Base-by-base conservation (phyloP, 2,329 filamentous ascomycete species). In the Aspergillus sp. region DNA sequence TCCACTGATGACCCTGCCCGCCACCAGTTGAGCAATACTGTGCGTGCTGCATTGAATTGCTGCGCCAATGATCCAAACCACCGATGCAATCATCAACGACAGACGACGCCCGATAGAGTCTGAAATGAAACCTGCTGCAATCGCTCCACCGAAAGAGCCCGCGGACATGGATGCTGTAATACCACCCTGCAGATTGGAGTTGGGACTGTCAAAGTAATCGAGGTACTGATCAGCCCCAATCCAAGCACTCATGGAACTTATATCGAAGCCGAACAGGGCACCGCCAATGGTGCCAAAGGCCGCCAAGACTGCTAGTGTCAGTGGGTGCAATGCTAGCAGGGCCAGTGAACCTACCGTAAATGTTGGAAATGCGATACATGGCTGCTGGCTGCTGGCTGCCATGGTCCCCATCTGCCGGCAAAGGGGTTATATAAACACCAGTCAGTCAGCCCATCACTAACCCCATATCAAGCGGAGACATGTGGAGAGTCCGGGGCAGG, bases 141-240 rank as follows among this genome's bases (percentile, higher is more conserved):
- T 65, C 38, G 83, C 78, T 50, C 82, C 83, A 27, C 83, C 64
- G 70, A 81, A 86, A 0, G 83, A 86, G 32, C 84, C 84, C 45
- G 76, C 83, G 26, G 83, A 79, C 81, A 87, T 87, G 42, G 81
- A 72, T 26, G 84, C 82, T 0, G 80, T 83, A 58, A 87, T 86
- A 44, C 64, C 65, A 10, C 65, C 65, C 49, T 68, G 65, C 5
- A 68, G 53, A 42, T 66, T 57, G 2, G 64, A 66, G 45, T 67
- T 51, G 0, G 49, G 73, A 53, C 73, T 65, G 53, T 76, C 72
- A 61, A 80, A 80, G 58, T 77, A 80, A 54, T 77, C 76, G 40
- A 69, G 67, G 52, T 78, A 79, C 49, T 73, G 70, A 27, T 74
- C 56, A 1, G 72, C 74, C 27, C 71, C 72, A 52, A 80, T 72